Base-by-base conservation (phyloP, 2,329 filamentous ascomycete genomes). In the Aureobasidium leucospermi region DNA sequence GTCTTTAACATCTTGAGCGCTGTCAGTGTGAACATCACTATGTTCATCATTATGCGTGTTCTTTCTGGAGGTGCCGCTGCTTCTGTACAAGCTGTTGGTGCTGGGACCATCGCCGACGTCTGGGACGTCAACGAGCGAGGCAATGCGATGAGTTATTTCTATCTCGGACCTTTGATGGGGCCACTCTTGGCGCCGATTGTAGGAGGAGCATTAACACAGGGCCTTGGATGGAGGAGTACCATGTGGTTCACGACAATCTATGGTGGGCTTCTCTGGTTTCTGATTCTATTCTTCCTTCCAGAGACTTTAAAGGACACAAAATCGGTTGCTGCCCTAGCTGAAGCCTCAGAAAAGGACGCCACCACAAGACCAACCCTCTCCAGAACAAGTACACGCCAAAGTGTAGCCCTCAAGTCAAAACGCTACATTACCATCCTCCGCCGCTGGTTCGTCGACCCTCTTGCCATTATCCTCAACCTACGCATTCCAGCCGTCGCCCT, bases 81-180 rank as follows among this genome's bases (percentile, higher is more conserved):
- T 1, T 89, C 86, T 1, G 89, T 92, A 0, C 89, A 93, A 70
- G 87, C 89, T 7, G 89, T 94, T 7, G 89, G 90, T 4, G 89
- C 89, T 1, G 90, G 90, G 6, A 92, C 89, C 2, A 89, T 94
- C 60, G 85, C 89, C 46, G 89, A 94, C 69, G 79, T 93, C 11
- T 95, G 89, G 86, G 86, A 90, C 63, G 73, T 84, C 0, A 79
- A 76, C 51, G 86, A 93, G 70, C 78, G 90, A 52, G 90, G 90
- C 2, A 77, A 76, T 15, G 89, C 89, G n/a, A 94, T 94, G 89
- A 84, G 87, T 2, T 79, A 89, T 42, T 94, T 93, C 72, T 94
- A 92, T 66, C 79, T 94, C 0, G 90, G 90, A 0, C 89, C 90
- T 0, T 73, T 94, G 8, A 81, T 85, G 51, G 89, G 89, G 0